A percentile compares a stretch with the other conserved stretches of the same genome.
phyloP scores from a whole-genome alignment of 2,329 filamentous ascomycete genomes.

The Cercospora nicotianae region DNA sequence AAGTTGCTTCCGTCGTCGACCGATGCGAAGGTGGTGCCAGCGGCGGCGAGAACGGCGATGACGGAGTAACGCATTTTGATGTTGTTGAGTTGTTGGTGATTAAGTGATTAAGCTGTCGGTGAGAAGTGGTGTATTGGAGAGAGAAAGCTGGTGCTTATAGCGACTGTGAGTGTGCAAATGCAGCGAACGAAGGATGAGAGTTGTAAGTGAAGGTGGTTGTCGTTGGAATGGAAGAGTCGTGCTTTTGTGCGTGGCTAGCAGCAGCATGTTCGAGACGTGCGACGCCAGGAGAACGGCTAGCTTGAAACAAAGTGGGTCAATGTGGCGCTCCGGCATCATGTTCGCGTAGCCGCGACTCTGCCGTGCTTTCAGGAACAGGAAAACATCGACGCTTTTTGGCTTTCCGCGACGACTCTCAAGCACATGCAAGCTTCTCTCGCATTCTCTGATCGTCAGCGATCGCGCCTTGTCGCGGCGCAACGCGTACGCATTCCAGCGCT shows the following conservation, averaged over 20 bases:
- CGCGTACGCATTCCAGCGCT: neutral
- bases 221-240: constrained; percentile 6
- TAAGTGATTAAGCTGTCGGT: constrained; percentile 10
- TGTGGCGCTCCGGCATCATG: constrained; percentile 5
- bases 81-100: constrained; percentile 14
- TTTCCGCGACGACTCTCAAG: neutral
- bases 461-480: neutral
- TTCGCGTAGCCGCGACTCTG: constrained; percentile 1
- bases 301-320: constrained; percentile 11
- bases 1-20: constrained; percentile 2
- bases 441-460: neutral
- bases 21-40: constrained; percentile 21
- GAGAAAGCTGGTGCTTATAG: constrained; percentile 8
- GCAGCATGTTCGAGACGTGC: constrained; percentile 8
- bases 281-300: constrained; percentile 8
- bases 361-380: constrained; percentile 1
- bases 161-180: constrained; percentile 15
- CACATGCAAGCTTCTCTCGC: neutral
- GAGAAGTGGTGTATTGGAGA: constrained; percentile 1
- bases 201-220: constrained; percentile 2
- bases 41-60: constrained; percentile 24
- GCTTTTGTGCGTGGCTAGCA: constrained; percentile 13
- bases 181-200: constrained; percentile 9
- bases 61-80: constrained; percentile 28
- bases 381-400: neutral